Evolutionary conservation across 495 filamentous ascomycete genomes (phyloP).

Genomic region (Cercophora newfieldiana): DNA sequence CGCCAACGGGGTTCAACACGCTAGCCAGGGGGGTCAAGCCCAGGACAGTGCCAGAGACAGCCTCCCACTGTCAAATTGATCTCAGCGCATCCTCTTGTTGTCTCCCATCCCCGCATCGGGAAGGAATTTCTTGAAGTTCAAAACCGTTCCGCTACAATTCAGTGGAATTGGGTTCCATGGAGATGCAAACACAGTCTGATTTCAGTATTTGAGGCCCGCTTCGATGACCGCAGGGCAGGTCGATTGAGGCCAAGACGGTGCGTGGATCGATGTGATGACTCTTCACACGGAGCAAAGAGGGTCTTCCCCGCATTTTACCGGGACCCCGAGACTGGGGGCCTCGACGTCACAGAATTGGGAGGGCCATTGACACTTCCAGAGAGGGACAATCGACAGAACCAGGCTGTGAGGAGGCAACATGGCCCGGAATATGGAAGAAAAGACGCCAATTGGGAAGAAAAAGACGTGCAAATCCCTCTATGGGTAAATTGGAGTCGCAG

Average conservation of each 20-base stretch:
- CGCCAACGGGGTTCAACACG: conserved; percentile 7
- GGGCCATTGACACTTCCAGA: not conserved
- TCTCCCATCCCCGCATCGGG: too few species aligned
- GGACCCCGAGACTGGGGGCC: conserved; percentile 25
- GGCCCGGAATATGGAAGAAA: not conserved
- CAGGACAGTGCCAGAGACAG: not conserved
- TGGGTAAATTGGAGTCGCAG: conserved; percentile 26
- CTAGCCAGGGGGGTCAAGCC: conserved; percentile 27
- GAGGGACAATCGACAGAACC: not conserved
- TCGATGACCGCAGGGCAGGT: not conserved
- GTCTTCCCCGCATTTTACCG: conserved; percentile 34
- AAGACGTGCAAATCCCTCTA: conserved; percentile 15
- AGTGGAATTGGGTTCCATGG: not conserved
- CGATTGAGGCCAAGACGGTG: too few species aligned
- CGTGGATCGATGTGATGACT: not conserved
- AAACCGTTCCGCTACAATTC: not conserved
- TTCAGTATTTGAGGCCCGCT: not conserved
- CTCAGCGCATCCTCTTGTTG: not conserved
- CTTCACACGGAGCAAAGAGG: not conserved
- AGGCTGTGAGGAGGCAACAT: not conserved
- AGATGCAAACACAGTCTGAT: not conserved
- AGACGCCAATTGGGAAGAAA: conserved; percentile 27
- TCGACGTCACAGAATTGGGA: conserved; percentile 32
- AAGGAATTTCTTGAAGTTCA: not conserved
- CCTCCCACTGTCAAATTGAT: not conserved